Evolutionary conservation across 2,329 filamentous ascomycete species (phyloP).

Genomic region (Talaromyces piceae): DNA sequence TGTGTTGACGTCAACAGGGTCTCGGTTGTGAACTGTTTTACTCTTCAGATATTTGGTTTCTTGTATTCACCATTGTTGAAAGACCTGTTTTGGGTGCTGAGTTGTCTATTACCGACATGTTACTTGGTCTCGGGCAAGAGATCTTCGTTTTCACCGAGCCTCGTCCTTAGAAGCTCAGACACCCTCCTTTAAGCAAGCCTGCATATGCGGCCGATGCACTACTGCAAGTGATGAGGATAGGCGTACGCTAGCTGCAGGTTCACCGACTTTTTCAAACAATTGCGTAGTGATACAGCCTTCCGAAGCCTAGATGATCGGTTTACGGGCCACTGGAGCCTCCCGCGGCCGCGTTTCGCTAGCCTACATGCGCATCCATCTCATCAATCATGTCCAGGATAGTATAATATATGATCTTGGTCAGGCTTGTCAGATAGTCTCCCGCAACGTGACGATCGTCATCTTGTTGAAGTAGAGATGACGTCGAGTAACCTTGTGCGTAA

Average conservation of each 20-base stretch:
- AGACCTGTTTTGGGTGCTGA: neutral
- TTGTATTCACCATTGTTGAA: neutral
- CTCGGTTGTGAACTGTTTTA: neutral
- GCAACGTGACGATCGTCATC: neutral
- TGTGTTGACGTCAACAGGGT: neutral
- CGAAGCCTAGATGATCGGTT: too few species aligned
- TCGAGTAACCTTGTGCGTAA: neutral
- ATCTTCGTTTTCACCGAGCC: neutral
- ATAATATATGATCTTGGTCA: too few species aligned
- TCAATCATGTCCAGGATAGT: too few species aligned
- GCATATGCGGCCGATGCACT: neutral
- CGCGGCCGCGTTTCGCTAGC: neutral
- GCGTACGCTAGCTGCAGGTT: neutral
- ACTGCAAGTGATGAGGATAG: conserved; percentile 1
- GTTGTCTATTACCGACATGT: neutral
- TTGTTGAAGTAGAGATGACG: neutral
- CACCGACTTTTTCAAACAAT: neutral
- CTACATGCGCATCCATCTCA: too few species aligned
- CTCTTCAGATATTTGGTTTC: too few species aligned
- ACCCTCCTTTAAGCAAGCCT: neutral
- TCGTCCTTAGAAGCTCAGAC: neutral
- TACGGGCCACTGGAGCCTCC: too few species aligned
- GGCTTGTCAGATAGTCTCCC: too few species aligned
- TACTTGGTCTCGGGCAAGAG: neutral
- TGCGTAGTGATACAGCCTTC: neutral